Percentiles rank a stretch among this genome's conserved stretches.
Conservation (phyloP, 768 basidiomycete genomes). For the Crepidotus variabilis region DNA sequence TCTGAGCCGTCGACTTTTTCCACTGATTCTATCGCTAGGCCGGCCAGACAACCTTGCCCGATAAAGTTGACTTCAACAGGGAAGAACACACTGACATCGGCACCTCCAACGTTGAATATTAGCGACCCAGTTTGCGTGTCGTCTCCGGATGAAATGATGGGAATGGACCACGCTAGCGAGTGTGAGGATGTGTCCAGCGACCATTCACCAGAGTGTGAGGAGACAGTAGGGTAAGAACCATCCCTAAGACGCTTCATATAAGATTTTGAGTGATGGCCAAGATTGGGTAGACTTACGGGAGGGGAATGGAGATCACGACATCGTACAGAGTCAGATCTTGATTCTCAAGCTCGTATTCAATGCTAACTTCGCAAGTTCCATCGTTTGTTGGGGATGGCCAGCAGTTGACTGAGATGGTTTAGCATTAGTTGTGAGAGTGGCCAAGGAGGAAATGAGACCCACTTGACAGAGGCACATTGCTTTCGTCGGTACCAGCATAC, state of each 20-base stretch:
- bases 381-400: constrained; percentile 94
- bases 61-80: constrained; percentile 84
- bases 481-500: constrained; percentile 88
- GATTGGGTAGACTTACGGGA: constrained; percentile 61
- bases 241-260: constrained; percentile 33
- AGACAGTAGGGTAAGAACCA: constrained; percentile 83
- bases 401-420: constrained; percentile 74
- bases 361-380: constrained; percentile 91
- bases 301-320: constrained; percentile 85
- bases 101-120: constrained; percentile 85
- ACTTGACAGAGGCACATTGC: constrained; percentile 88
- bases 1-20: constrained; percentile 46
- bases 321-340: constrained; percentile 77
- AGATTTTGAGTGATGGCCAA: neutral
- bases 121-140: constrained; percentile 75
- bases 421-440: neutral
- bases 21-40: constrained; percentile 62
- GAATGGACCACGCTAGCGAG: constrained; percentile 82
- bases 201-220: constrained; percentile 77
- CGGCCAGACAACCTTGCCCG: constrained; percentile 76
- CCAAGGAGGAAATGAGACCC: constrained; percentile 8
- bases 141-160: constrained; percentile 57
- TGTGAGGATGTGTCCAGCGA: constrained; percentile 75
- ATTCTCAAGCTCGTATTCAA: constrained; percentile 96
- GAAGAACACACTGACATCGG: constrained; percentile 85